Conservation (phyloP, 306 rosid genomes). For the Prosopis cineraria region DNA sequence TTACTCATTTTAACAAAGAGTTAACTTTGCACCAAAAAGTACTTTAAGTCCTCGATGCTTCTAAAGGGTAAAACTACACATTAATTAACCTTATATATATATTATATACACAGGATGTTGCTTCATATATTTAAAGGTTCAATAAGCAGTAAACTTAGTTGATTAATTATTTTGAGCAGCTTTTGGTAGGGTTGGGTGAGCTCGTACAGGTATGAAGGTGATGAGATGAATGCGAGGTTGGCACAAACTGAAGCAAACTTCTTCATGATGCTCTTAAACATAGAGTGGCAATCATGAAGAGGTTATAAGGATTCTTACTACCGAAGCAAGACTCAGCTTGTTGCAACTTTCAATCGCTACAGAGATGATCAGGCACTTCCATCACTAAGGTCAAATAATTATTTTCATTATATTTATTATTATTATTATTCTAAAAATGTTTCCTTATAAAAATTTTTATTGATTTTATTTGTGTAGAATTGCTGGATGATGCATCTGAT, state of each 20-base stretch:
- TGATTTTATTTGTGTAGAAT: constrained; percentile 48
- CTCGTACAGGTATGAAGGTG: constrained; percentile 54
- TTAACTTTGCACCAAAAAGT: no score
- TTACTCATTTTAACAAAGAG: no score
- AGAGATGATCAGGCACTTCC: constrained; percentile 67
- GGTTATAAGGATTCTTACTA: constrained; percentile 69
- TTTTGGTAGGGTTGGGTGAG: constrained; percentile 67
- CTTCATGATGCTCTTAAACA: constrained; percentile 67
- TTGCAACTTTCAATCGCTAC: constrained; percentile 70
- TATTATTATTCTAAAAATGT: no score
- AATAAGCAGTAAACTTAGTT: neutral
- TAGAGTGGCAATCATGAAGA: constrained; percentile 50
- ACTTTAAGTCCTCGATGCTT: no score
- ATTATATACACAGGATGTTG: no score
- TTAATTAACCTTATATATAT: no score
- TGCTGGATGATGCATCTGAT: constrained; percentile 48
- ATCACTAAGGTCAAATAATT: constrained; percentile 62
- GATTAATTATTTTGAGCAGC: constrained; percentile 47
- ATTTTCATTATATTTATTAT: neutral
- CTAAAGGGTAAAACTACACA: no score
- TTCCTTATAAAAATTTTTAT: no score
- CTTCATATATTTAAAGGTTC: no score
- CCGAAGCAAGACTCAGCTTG: constrained; percentile 75
- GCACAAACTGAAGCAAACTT: constrained; percentile 67
- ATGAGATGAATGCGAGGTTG: constrained; percentile 48